A percentile compares a stretch with the other conserved stretches of the same genome.
phyloP scores from a whole-genome alignment of 2,329 filamentous ascomycete genomes.

The Monascus ruber region DNA sequence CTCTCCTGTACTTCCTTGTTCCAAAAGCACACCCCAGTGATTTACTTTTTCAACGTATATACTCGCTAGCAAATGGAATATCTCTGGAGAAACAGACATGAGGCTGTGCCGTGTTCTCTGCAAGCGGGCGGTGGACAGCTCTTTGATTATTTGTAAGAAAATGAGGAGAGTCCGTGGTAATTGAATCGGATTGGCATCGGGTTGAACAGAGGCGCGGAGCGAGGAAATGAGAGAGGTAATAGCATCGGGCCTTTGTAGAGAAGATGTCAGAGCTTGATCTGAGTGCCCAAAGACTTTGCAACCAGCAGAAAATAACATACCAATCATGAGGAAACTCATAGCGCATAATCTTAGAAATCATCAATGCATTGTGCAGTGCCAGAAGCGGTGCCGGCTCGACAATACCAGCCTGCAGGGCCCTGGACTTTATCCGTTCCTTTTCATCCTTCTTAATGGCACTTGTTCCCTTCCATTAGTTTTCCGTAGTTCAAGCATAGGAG shows the following conservation, averaged over 20 bases:
- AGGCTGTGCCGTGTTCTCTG: slow-evolving; percentile 63
- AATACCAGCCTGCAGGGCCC: slow-evolving; percentile 64
- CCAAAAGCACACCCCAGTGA: slow-evolving; percentile 54
- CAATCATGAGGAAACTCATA: slow-evolving; percentile 85
- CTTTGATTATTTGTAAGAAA: slow-evolving; percentile 78
- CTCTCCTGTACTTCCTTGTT: slow-evolving; percentile 47
- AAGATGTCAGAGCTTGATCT: slow-evolving; percentile 3
- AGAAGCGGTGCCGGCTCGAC: slow-evolving; percentile 64
- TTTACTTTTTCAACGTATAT: slow-evolving; percentile 68
- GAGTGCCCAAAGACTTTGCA: neutral
- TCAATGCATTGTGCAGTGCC: slow-evolving; percentile 77
- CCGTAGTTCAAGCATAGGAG: slow-evolving; percentile 7
- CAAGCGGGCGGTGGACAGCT: slow-evolving; percentile 70
- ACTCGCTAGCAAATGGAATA: slow-evolving; percentile 65
- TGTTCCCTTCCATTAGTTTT: neutral
- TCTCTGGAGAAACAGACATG: slow-evolving; percentile 67
- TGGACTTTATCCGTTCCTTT: slow-evolving; percentile 63
- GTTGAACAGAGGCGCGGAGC: slow-evolving; percentile 46
- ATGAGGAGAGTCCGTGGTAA: slow-evolving; percentile 64
- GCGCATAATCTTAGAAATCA: slow-evolving; percentile 75
- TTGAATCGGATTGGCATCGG: slow-evolving; percentile 49
- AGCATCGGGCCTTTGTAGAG: slow-evolving; percentile 33
- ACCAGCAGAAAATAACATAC: slow-evolving; percentile 29
- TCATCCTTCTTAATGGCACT: slow-evolving; percentile 56
- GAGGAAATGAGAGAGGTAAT: slow-evolving; percentile 47